Conservation (phyloP, 371 early-diverging fungal species). For the Mortierella sp. region DNA sequence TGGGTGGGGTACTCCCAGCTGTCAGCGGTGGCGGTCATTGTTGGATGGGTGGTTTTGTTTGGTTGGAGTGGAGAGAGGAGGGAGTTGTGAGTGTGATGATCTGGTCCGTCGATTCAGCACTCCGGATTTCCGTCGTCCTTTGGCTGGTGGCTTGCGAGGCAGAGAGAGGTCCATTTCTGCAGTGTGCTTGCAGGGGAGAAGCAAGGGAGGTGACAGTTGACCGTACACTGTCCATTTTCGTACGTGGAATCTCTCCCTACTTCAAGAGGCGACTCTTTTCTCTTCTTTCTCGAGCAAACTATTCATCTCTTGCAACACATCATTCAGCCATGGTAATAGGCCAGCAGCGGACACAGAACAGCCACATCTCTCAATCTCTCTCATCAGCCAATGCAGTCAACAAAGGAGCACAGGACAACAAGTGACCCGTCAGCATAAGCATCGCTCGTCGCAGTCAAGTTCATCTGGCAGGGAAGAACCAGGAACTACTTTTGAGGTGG, state of each 20-base stretch:
- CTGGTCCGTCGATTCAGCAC: conserved; percentile 3
- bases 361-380: not conserved
- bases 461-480: no score
- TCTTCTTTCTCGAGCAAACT: not conserved
- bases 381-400: no score
- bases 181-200: no score
- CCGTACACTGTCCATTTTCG: not conserved
- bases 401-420: no score
- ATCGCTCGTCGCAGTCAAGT: no score
- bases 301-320: not conserved
- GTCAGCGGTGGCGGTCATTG: conserved; percentile 53
- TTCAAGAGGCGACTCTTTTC: not conserved
- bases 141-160: not conserved
- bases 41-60: conserved; percentile 1
- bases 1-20: conserved; percentile 58
- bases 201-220: not conserved
- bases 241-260: not conserved
- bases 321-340: not conserved
- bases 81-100: conserved; percentile 13
- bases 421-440: no score
- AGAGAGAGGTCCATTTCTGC: not conserved
- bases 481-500: not conserved
- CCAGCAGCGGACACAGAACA: not conserved
- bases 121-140: conserved; percentile 17
- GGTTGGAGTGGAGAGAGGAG: conserved; percentile 24